Evolutionary conservation across 139 green algal species (phyloP), one percentile per base, ranked within the genome.

Genomic region (Coelastrella sp.): DNA sequence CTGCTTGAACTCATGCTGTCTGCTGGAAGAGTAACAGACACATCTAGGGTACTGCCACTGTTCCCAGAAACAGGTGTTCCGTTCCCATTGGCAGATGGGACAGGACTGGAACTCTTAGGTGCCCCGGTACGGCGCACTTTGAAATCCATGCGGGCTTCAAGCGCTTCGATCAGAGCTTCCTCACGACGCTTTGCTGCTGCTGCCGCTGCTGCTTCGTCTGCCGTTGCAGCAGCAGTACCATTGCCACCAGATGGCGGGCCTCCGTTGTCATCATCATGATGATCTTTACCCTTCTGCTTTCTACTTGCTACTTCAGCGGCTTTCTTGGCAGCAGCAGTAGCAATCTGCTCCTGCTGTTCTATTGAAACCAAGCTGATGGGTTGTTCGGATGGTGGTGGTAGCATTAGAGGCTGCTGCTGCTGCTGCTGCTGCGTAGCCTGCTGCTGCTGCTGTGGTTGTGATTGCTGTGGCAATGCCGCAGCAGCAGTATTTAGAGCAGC

Each of bases 161-260:
- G 75, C 7, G 75, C 75, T 25, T 82, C 75, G 17, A 71, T 71
- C 19, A 82, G 9, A 5, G 75, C 75, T 11, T 69, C 53, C 15
- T 82, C 75, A 25, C 75, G 40, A 19, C 34, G 73, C 21, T 53
- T 53, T 45, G 73, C 50, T 68, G 73, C 73, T 50, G 75, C 75
- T 59, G 53, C 71, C 67, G 77, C 83, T 73, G 72, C 62, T 75
- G 77, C 40, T 60, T 27, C 25, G 48, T 32, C 38, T 62, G 76
- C 53, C 62, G 84, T 81, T 6, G 66, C 84, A 5, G 86, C 86
- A 37, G 75, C 75, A 37, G 34, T 53, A 53, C 34, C n/a, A 41
- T 21, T 35, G 30, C 74, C 25, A n/a, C 17, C 53, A 6, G 53
- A 9, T 32, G 53, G 53, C 17, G 17, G 17, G 21, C 53, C 53